Evolutionary conservation across 306 rosid genomes (phyloP), one percentile per base, ranked within the genome.

Genomic region (Sindora glabra): DNA sequence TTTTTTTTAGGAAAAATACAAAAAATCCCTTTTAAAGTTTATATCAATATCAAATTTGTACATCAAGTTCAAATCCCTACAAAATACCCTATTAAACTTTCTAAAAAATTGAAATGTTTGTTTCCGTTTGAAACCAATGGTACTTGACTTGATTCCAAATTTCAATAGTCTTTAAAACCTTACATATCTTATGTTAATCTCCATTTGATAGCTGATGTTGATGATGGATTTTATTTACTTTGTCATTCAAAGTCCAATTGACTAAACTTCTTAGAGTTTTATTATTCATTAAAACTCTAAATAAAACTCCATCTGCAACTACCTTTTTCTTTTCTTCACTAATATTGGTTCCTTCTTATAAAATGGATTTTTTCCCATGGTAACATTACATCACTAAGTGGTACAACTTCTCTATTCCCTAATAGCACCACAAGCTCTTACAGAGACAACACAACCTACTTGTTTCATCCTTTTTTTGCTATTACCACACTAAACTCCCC

Each of bases 321-420:
- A 92, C 90, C 21, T 48, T 77, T 32, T 18, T 81, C 48, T 29
- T 74, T 7, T 63, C 60, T 74, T 96, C 30, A 88, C 95, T 85
- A 92, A 68, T 13, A 89, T 74, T 1, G 98, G 56, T 70, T 92
- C 98, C 71, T 92, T 96, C 54, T 58, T 81, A 16, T 86, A 92
- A 88, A 82, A 79, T 78, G 77, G 72, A 65, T 92, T 92, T 6
- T 86, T 65, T 61, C 80, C 98, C 98, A 88, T 0, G 95, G 98
- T 72, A 92, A 71, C 4, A n/a, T 88, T 0, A 94, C 95, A 48
- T 92, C 94, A 7, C 3, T 6, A 62, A 92, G 88, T 3, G 88
- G 73, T n/a, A 92, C 83, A 10, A 79, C 83, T 10, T 81, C 89
- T 0, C 96, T 96, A 26, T 65, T 70, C 2, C 63, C 81, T 18